Evolutionary conservation across 2,329 filamentous ascomycete species (phyloP), one percentile per base, ranked within the genome.

Genomic region (Epichloe coenophiala): DNA sequence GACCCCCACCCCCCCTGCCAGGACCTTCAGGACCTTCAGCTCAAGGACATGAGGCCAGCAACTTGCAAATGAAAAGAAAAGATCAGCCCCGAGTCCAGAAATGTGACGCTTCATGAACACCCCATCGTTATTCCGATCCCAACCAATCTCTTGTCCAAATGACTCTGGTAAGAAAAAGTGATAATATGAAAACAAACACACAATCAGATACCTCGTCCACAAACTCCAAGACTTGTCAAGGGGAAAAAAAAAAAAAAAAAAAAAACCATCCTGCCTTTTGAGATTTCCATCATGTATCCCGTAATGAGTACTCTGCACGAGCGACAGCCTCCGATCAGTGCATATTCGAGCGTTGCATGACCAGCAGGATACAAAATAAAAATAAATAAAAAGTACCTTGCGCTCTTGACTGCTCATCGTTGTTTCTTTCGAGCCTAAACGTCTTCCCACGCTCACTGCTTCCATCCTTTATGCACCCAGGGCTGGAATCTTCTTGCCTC

Each of bases 401-500:
- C 27, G 27, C 27, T 31, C 27, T 3, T 31, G 27, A 31, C 27
- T 31, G 27, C 27, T 3, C 27, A 31, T 31, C 8, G 27, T 4
- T 31, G 8, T 11, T 31, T 11, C 17, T 31, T 31, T 31, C 27
- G 4, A 3, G 27, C 27, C 27, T 0, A 9, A 31, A 9, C 17
- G 17, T 31, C 27, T 31, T 3, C 4, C 27, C 27, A 31, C 27
- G 27, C 27, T 31, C 27, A 31, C 27, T 31, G 27, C 27, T 31
- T 11, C 27, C 1, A 4, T 46, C 17, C 17, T 40, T 59, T 67
- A 69, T 51, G 61, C 65, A 46, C 65, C 64, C 60, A 68, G 70
- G 53, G 73, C 69, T 23, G 73, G 65, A 43, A 76, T 66, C 59
- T 81, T 80, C 58, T 76, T 72, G 21, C 71, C 73, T 53, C 80